Conservation (phyloP, 2,329 filamentous ascomycete genomes). For the Arthrobotrys iridis region DNA sequence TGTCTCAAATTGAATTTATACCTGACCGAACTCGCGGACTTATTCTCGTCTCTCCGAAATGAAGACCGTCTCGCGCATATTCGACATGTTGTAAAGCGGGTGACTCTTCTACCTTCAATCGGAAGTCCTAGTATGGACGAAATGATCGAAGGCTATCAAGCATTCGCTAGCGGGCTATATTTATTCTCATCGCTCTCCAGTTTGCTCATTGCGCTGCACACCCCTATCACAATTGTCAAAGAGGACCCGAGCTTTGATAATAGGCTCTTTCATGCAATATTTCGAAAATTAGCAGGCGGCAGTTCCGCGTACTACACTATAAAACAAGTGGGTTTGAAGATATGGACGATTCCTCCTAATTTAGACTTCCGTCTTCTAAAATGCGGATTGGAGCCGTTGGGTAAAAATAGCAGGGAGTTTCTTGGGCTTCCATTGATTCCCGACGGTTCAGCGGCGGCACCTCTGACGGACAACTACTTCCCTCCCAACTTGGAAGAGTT, state of each 20-base stretch:
- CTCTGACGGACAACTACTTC: background rate
- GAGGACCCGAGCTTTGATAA: background rate
- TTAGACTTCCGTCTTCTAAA: too few species aligned
- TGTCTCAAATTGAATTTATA: background rate
- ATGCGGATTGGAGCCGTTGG: background rate
- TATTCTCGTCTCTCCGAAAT: background rate
- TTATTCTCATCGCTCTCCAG: background rate
- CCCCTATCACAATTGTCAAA: background rate
- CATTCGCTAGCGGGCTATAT: background rate
- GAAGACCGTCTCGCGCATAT: background rate
- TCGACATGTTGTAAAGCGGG: background rate
- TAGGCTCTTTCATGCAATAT: background rate
- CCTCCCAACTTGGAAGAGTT: background rate
- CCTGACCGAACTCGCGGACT: background rate
- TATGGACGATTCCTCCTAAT: too few species aligned
- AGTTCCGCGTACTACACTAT: background rate
- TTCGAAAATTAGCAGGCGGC: background rate
- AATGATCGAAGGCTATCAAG: background rate
- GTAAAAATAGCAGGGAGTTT: background rate
- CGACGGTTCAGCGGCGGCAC: background rate
- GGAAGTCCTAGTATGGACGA: too few species aligned
- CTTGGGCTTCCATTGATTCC: background rate
- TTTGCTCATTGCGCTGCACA: background rate
- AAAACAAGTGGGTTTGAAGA: background rate
- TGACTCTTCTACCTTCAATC: background rate